A percentile compares a stretch with the other conserved stretches of the same genome.
Conservation (phyloP, 2,329 filamentous ascomycete species). For the Trichoderma simmonsii region DNA sequence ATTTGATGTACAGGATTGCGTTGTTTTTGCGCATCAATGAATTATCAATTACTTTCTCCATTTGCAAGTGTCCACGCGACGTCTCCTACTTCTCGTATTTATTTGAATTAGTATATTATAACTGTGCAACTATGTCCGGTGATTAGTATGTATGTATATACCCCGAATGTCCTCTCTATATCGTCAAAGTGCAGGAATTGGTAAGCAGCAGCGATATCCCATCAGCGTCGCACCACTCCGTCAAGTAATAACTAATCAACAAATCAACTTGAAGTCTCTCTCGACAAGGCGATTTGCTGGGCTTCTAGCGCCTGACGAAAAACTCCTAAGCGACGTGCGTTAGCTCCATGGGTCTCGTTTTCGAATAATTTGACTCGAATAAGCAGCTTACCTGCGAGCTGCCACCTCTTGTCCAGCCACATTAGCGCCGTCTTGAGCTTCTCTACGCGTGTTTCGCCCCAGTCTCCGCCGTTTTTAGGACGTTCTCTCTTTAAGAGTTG, state of each 20-base stretch:
- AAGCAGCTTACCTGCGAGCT: neutral
- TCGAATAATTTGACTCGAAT: neutral
- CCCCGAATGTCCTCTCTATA: neutral
- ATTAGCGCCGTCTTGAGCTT: neutral
- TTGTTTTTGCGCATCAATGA: neutral
- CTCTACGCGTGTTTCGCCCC: neutral
- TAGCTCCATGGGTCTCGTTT: neutral
- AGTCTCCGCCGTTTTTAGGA: neutral
- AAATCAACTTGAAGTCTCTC: neutral
- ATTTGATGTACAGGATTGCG: no score
- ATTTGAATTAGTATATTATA: neutral
- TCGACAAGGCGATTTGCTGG: constrained; percentile 1
- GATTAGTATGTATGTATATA: neutral
- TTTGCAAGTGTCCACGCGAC: neutral
- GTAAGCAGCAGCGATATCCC: neutral
- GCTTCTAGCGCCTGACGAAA: constrained; percentile 5
- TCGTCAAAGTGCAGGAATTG: neutral
- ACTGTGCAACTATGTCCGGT: neutral
- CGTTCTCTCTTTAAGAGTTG: neutral
- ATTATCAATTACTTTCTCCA: no score
- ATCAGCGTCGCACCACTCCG: neutral
- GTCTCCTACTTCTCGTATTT: neutral
- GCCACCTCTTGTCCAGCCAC: constrained; percentile 1
- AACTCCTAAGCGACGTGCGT: neutral
- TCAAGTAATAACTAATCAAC: neutral